Conservation (phyloP, 2,329 filamentous ascomycete species). For the Chaetomiaceae sp. region DNA sequence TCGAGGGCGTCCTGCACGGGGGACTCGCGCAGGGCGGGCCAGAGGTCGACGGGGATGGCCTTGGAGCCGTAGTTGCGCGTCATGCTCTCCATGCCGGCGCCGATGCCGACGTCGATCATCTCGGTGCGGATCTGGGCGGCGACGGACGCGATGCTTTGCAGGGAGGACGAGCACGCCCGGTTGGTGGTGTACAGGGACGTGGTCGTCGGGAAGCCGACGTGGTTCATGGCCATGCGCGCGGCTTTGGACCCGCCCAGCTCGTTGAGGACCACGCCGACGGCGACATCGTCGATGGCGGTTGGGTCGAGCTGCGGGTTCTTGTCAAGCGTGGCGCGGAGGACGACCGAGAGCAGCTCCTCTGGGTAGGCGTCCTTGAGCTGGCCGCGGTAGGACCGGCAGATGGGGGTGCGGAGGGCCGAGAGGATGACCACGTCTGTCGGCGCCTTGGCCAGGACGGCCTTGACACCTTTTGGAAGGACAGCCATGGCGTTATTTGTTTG, state of each 20-base stretch:
- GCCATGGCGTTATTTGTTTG: slow-evolving; percentile 2
- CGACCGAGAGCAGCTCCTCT: slow-evolving; percentile 75
- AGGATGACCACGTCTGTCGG: slow-evolving; percentile 83
- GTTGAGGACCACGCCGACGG: slow-evolving; percentile 82
- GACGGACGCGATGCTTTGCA: slow-evolving; percentile 71
- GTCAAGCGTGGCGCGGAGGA: slow-evolving; percentile 62
- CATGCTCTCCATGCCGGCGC: slow-evolving; percentile 95
- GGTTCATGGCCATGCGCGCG: slow-evolving; percentile 83
- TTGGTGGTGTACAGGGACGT: slow-evolving; percentile 85
- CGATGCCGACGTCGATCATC: slow-evolving; percentile 69
- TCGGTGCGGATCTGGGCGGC: slow-evolving; percentile 72
- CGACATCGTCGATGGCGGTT: slow-evolving; percentile 69
- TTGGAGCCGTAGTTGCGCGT: slow-evolving; percentile 79
- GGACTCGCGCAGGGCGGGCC: slow-evolving; percentile 66
- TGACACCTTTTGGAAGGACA: slow-evolving; percentile 59
- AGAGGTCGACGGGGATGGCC: slow-evolving; percentile 80
- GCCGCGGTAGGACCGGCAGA: slow-evolving; percentile 80
- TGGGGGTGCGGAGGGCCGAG: slow-evolving; percentile 82
- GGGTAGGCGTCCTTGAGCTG: slow-evolving; percentile 83
- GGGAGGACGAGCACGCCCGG: slow-evolving; percentile 74
- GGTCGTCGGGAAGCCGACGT: slow-evolving; percentile 68
- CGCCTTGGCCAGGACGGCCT: slow-evolving; percentile 71
- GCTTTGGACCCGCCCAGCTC: slow-evolving; percentile 90
- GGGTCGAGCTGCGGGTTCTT: slow-evolving; percentile 70
- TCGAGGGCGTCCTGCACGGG: slow-evolving; percentile 67